These are phyloP conservation scores for Aspergillus sp. DNA, from an alignment of 2,329 filamentous ascomycete genomes.

Conservation along the genomic window DNA sequence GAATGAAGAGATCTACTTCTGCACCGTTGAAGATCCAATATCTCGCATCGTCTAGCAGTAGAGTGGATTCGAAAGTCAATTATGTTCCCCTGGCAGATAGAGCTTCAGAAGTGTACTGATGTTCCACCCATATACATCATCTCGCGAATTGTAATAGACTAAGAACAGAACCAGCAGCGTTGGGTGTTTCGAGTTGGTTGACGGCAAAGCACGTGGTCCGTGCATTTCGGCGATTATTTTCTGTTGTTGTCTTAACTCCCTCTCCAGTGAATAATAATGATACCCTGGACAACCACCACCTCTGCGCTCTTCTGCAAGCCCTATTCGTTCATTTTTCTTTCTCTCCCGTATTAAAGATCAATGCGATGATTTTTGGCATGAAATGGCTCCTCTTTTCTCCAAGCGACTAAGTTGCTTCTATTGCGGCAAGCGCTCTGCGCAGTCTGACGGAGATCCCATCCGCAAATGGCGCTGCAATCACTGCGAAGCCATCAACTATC, in stretches of 20 bases:
- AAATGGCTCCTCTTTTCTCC: slow-evolving; percentile 37
- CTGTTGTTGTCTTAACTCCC: slow-evolving; percentile 17
- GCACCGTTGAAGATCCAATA: too few species aligned
- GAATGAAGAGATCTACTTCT: too few species aligned
- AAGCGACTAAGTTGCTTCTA: slow-evolving; percentile 68
- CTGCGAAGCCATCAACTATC: slow-evolving; percentile 82
- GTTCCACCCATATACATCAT: too few species aligned
- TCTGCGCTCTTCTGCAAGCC: neutral
- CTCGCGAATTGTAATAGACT: too few species aligned
- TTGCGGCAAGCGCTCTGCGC: slow-evolving; percentile 63
- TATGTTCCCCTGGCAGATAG: too few species aligned
- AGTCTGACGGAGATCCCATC: slow-evolving; percentile 51
- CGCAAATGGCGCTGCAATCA: slow-evolving; percentile 65
- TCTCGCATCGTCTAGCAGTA: too few species aligned
- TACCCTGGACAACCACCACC: slow-evolving; percentile 3
- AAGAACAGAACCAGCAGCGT: too few species aligned
- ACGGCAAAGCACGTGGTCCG: slow-evolving; percentile 16
- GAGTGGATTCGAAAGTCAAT: too few species aligned
- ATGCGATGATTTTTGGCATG: slow-evolving; percentile 7
- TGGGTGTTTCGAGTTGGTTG: too few species aligned
- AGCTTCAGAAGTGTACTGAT: too few species aligned
- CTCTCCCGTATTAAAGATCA: neutral
- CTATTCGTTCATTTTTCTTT: slow-evolving; percentile 2
- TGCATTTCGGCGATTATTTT: slow-evolving; percentile 21
- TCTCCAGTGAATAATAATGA: slow-evolving; percentile 8